Conservation (phyloP, 768 basidiomycete species). For the Megacollybia marginata region DNA sequence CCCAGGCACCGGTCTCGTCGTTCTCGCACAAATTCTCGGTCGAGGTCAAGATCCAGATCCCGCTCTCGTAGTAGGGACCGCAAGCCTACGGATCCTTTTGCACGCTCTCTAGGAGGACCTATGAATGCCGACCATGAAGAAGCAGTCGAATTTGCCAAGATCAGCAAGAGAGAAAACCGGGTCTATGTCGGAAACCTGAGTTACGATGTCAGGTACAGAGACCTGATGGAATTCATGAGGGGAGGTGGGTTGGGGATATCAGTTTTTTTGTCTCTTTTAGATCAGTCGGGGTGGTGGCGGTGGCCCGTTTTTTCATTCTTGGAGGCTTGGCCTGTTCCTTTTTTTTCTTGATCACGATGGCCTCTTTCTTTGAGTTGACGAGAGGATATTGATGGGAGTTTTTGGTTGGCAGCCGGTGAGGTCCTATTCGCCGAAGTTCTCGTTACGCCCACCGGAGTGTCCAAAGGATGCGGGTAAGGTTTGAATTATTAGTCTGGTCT, state of each 20-base stretch:
- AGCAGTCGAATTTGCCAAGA: conserved; percentile 90
- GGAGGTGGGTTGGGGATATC: conserved; percentile 95
- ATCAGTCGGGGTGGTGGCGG: conserved; percentile 14
- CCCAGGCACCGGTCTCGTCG: conserved; percentile 56
- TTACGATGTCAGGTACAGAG: conserved; percentile 98
- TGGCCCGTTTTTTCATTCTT: conserved; percentile 3
- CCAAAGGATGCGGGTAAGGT: conserved; percentile 98
- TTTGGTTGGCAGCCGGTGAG: conserved; percentile 96
- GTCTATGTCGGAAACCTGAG: conserved; percentile 99
- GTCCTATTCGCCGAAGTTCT: conserved; percentile 99
- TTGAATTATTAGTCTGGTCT: conserved; percentile 8
- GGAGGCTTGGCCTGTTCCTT: conserved; percentile 3
- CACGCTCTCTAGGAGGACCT: conserved; percentile 78
- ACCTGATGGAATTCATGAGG: conserved; percentile 99
- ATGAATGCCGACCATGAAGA: conserved; percentile 92
- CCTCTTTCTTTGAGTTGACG: conserved; percentile 39
- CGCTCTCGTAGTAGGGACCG: conserved; percentile 52
- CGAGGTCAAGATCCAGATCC: conserved; percentile 50
- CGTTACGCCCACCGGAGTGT: conserved; percentile 91
- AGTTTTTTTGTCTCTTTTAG: conserved; percentile 42
- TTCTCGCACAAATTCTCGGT: conserved; percentile 54
- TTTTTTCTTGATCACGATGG: conserved; percentile 6
- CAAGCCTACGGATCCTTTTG: conserved; percentile 56
- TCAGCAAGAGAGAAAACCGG: conserved; percentile 95
- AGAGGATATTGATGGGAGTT: conserved; percentile 94